These are phyloP conservation scores for Pistacia integerrima DNA, from an alignment of 345 rosid genomes.

Conservation along the genomic window DNA sequence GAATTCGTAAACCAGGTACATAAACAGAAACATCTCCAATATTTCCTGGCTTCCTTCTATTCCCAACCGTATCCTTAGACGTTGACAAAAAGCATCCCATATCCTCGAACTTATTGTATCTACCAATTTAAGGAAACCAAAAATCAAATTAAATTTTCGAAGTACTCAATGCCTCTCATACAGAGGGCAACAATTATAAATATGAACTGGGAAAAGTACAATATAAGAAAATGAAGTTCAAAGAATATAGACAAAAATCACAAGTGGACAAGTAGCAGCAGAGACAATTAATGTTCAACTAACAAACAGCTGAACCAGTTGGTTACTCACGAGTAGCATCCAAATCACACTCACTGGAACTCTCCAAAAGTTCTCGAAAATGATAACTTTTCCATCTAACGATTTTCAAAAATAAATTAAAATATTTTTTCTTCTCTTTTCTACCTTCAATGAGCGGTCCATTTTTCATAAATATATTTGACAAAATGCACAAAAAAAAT, in stretches of 20 bases:
- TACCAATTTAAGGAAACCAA: slow-evolving; percentile 32
- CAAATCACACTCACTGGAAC: slow-evolving; percentile 41
- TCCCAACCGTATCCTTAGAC: slow-evolving; percentile 77
- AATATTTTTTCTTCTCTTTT: background rate
- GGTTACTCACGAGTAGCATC: slow-evolving; percentile 69
- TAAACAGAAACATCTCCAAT: slow-evolving; percentile 90
- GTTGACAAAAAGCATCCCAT: slow-evolving; percentile 98
- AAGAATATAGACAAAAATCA: slow-evolving; percentile 28
- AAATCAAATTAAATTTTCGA: background rate
- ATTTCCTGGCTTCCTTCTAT: slow-evolving; percentile 77
- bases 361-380: slow-evolving; percentile 37
- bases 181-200: slow-evolving; percentile 10
- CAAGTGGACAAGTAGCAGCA: slow-evolving; percentile 28
- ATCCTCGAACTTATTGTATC: slow-evolving; percentile 30
- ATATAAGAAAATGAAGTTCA: slow-evolving; percentile 16
- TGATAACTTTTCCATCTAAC: slow-evolving; percentile 24
- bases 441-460: slow-evolving; percentile 4
- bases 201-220: slow-evolving; percentile 15
- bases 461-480: background rate
- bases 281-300: slow-evolving; percentile 59
- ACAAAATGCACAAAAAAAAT: slow-evolving; percentile 15
- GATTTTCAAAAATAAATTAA: slow-evolving; percentile 20
- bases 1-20: slow-evolving; percentile 95
- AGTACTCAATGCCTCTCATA: slow-evolving; percentile 6
- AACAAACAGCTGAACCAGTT: slow-evolving; percentile 53